Conservation (phyloP, 2,329 filamentous ascomycete species). For the Coleophoma cylindrospora region DNA sequence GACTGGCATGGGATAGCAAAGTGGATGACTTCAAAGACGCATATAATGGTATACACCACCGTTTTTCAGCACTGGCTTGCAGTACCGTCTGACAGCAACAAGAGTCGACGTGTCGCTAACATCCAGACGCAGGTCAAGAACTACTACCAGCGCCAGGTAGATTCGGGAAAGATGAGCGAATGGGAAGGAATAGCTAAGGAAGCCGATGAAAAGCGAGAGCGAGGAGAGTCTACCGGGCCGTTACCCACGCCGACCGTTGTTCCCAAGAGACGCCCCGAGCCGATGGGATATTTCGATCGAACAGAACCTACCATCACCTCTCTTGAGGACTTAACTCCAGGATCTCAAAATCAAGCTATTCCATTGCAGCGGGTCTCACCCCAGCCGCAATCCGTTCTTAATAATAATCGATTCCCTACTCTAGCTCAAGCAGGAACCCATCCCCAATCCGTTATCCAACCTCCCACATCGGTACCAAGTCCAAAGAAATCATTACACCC, state of each 20-base stretch:
- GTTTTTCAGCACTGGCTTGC: slow-evolving; percentile 23
- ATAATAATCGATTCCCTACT: slow-evolving; percentile 21
- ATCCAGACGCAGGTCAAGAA: slow-evolving; percentile 55
- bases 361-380: slow-evolving; percentile 19
- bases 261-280: slow-evolving; percentile 48
- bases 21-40: slow-evolving; percentile 79
- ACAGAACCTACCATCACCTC: slow-evolving; percentile 41
- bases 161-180: slow-evolving; percentile 47
- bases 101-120: slow-evolving; percentile 26
- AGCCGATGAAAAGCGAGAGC: slow-evolving; percentile 49
- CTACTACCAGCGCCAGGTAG: slow-evolving; percentile 60
- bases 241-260: slow-evolving; percentile 51
- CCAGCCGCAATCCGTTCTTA: slow-evolving; percentile 12
- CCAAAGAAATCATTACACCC: slow-evolving; percentile 16
- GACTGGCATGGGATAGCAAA: slow-evolving; percentile 72
- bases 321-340: slow-evolving; percentile 33
- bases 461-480: slow-evolving; percentile 16
- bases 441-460: slow-evolving; percentile 16
- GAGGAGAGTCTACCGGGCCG: slow-evolving; percentile 55
- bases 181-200: slow-evolving; percentile 57
- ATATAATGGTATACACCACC: slow-evolving; percentile 65
- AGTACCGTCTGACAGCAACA: slow-evolving; percentile 20
- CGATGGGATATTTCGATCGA: slow-evolving; percentile 33
- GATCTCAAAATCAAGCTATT: slow-evolving; percentile 7
- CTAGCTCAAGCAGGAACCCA: slow-evolving; percentile 26